phyloP scores from a whole-genome alignment of 768 basidiomycete genomes.

The Leccinum ochraceum region DNA sequence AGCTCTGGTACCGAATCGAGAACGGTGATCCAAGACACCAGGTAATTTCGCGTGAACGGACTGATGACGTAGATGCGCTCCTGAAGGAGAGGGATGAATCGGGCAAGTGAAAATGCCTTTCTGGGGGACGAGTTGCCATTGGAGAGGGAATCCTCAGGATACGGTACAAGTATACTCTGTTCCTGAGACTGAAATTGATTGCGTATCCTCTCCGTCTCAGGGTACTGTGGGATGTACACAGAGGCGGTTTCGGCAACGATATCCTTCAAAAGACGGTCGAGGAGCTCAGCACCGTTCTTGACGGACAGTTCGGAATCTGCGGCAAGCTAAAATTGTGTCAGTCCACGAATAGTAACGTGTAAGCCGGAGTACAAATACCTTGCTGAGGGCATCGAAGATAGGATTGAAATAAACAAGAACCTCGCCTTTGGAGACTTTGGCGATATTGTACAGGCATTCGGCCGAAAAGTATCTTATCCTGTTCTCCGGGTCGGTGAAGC shows the following conservation, averaged over 20 bases:
- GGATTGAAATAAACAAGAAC: constrained; percentile 97
- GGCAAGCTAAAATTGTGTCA: constrained; percentile 63
- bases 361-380: constrained; percentile 51
- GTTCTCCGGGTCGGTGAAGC: constrained; percentile 94
- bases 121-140: constrained; percentile 39
- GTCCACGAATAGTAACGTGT: constrained; percentile 7
- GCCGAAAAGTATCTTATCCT: constrained; percentile 97
- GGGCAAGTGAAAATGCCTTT: constrained; percentile 90
- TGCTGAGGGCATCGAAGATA: constrained; percentile 96
- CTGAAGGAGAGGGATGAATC: constrained; percentile 90
- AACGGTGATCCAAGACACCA: constrained; percentile 96
- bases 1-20: constrained; percentile 96
- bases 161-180: constrained; percentile 62
- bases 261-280: constrained; percentile 96
- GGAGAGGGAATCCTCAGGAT: constrained; percentile 48
- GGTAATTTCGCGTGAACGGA: constrained; percentile 92
- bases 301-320: constrained; percentile 95
- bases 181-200: constrained; percentile 42
- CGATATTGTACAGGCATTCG: constrained; percentile 97
- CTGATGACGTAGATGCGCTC: constrained; percentile 95
- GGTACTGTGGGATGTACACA: constrained; percentile 87
- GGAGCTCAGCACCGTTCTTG: constrained; percentile 96
- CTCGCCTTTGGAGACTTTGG: constrained; percentile 96
- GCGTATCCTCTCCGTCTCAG: constrained; percentile 72
- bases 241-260: constrained; percentile 97